Evolutionary conservation across 306 rosid species (phyloP).

Genomic region (Castanopsis chinensis): DNA sequence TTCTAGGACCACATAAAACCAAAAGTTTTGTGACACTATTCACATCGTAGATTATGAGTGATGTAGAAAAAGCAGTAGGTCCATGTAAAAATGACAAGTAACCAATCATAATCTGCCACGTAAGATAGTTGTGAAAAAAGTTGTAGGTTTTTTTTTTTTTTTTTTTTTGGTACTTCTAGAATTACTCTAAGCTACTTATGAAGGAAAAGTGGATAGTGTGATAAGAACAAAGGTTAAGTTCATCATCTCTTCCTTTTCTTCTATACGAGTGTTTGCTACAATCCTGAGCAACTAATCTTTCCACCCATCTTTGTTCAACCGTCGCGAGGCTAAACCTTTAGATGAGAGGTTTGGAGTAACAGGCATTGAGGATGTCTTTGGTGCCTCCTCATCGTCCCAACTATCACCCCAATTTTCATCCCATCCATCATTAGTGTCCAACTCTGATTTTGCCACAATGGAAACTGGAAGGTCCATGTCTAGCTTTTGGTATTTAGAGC

Average conservation of each 20-base stretch:
- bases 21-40: too few relatives aligned
- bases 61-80: accelerated
- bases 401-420: slow-evolving; percentile 52
- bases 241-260: background rate
- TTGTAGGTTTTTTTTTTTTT: too few relatives aligned
- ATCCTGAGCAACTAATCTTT: slow-evolving; percentile 32
- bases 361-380: slow-evolving; percentile 37
- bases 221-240: background rate
- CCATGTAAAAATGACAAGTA: too few relatives aligned
- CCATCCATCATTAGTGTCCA: slow-evolving; percentile 38
- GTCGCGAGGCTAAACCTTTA: slow-evolving; percentile 41
- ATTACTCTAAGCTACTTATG: background rate
- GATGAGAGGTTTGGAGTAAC: slow-evolving; percentile 43
- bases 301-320: slow-evolving; percentile 49
- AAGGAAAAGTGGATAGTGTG: background rate
- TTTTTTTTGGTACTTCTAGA: too few relatives aligned
- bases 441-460: slow-evolving; percentile 16
- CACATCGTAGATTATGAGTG: too few relatives aligned
- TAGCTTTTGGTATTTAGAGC: slow-evolving; percentile 38
- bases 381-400: slow-evolving; percentile 51
- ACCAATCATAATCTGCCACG: accelerated
- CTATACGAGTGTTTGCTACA: background rate
- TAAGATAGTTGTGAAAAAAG: too few relatives aligned
- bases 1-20: too few relatives aligned
- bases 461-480: slow-evolving; percentile 41